Evolutionary conservation across 805 yeast genomes (phyloP), one percentile per base, ranked within the genome.

Genomic region (Saccharomycopsis sp.): DNA sequence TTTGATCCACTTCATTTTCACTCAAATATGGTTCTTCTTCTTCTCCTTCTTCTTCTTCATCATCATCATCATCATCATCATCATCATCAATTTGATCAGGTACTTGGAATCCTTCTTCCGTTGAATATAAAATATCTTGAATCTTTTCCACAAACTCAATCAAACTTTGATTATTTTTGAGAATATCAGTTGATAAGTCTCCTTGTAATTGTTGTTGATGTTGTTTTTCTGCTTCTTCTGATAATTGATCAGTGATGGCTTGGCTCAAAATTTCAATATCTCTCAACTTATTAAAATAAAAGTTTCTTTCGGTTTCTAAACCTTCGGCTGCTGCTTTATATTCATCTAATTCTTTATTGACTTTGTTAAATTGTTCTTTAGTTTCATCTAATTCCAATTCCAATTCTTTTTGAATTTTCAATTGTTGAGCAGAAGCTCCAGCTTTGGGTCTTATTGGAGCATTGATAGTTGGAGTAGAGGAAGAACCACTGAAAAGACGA

Each of bases 241-340:
- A 62, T 36, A 72, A 56, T 39, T 71, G 67, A 39, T 76, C 80
- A 38, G 66, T 69, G 9, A 76, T 67, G 19, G 78, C 71, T 52
- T 81, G 86, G 20, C 80, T 72, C 35, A 88, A 61, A 21, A 85
- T 74, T 59, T 92, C 98, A 41, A 92, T 83, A 44, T 84, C 94
- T 48, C 95, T 70, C 39, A 92, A 64, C 60, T 89, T 92, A 53
- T 81, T 78, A 61, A 84, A 89, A 58, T 92, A 92, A 53, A 89
- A 86, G 57, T 84, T 82, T 47, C 97, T 74, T 57, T 92, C 96
- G 1, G 82, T 72, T 52, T 79, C 84, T 37, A 85, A 62, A 12
- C 78, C 73, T 36, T 77, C 82, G 17, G 79, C 70, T 12, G 79
- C 74, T 18, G 71, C 64, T 44, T 67, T 69, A 49, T 70, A 69